Evolutionary conservation across 768 basidiomycete species (phyloP), one percentile per base, ranked within the genome.

Genomic region (Austroboletus festivus): DNA sequence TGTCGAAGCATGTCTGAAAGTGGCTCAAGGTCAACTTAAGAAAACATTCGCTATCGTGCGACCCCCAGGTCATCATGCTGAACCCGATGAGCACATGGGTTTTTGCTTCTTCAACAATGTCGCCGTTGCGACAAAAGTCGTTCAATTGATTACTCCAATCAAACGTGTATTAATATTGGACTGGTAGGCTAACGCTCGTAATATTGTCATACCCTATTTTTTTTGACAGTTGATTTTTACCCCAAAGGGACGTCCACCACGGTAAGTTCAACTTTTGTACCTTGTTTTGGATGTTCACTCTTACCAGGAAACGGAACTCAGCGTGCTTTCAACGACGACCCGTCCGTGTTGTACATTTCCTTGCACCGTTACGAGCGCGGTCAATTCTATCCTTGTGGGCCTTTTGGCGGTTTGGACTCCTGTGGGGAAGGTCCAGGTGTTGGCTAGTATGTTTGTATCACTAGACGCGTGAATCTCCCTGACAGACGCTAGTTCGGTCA

Each of bases 51-150:
- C 96, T 2, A 91, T 98, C 52, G 94, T 98, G 30, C 81, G 96
- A 45, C 96, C 96, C 12, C 96, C 96, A 0, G 96, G 96, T 0
- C 96, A 99, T 64, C 96, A 99, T 61, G 94, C 96, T 6, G 96
- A 99, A 64, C 96, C 96, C 5, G 91, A 96, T 55, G 88, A 94
- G 63, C 89, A 92, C 54, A 97, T 98, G 94, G 96, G 96, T 1
- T 99, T 99, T 67, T 98, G 96, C 69, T 96, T 99, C 73, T 96
- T 93, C 73, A 99, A 99, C 68, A 99, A 99, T 62, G 93, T 95
- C 28, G 87, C 96, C 1, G 89, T 99, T 15, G 94, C 94, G 1
- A 80, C 91, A 18, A 81, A 82, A 59, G 88, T 93, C 21, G 82
- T 89, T 18, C 85, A 90, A 63, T 71, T 86, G 53, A 57, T 75